phyloP scores from a whole-genome alignment of 225 moss, liverwort and hornwort genomes.

The Sphagnum contortum region DNA sequence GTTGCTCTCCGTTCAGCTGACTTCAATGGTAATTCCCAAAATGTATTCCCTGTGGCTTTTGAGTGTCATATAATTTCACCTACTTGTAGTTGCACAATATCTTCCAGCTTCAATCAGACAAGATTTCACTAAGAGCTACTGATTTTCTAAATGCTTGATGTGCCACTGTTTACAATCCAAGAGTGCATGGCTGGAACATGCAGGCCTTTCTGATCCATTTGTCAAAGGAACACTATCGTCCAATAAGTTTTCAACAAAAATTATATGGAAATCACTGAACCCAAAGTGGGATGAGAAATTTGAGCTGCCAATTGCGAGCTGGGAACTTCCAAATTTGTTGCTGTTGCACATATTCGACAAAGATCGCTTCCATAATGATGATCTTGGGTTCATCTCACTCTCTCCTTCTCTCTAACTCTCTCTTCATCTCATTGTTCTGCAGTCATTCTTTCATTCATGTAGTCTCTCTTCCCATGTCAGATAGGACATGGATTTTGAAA shows the following conservation, averaged over 20 bases:
- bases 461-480: not conserved
- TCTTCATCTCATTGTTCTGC: too few species aligned
- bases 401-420: too few species aligned
- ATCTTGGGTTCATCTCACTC: conserved; percentile 46
- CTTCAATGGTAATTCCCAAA: conserved; percentile 39
- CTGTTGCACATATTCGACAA: conserved; percentile 65
- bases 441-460: too few species aligned
- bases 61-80: not conserved
- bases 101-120: too few species aligned
- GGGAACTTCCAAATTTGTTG: conserved; percentile 45
- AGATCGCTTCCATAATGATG: conserved; percentile 66
- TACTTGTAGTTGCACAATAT: not conserved
- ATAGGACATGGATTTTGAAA: not conserved
- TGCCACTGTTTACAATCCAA: too few species aligned
- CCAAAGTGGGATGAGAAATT: conserved; percentile 79
- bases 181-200: conserved; percentile 1
- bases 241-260: conserved; percentile 27
- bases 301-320: conserved; percentile 44
- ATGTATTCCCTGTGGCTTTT: conserved; percentile 1
- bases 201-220: conserved; percentile 87
- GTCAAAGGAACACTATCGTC: conserved; percentile 51
- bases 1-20: conserved; percentile 61
- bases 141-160: too few species aligned
- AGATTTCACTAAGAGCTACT: too few species aligned
- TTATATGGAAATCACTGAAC: conserved; percentile 68